These are phyloP conservation scores for Pyrenochaeta sp. DNA, from an alignment of 2,329 filamentous ascomycete species.

Conservation along the genomic window DNA sequence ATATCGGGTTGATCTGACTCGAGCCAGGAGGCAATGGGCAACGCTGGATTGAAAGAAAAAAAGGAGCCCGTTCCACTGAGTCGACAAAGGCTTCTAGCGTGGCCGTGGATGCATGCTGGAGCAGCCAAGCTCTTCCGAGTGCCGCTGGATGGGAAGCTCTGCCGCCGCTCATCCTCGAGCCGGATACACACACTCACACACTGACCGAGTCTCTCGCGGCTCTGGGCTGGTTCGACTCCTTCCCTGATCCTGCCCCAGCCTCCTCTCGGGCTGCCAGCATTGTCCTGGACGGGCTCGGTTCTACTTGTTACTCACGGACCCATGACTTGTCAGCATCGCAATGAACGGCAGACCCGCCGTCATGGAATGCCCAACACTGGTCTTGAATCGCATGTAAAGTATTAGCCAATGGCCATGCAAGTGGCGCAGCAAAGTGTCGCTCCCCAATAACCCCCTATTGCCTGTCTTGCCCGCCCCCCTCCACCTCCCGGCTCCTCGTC, in stretches of 20 bases:
- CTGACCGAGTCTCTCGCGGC: neutral
- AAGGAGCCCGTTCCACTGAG: slow-evolving; percentile 12
- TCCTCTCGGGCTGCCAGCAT: slow-evolving; percentile 1
- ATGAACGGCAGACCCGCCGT: slow-evolving; percentile 29
- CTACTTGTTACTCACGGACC: slow-evolving; percentile 13
- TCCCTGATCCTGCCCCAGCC: slow-evolving; percentile 17
- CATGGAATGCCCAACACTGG: slow-evolving; percentile 12
- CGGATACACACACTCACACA: too few species aligned
- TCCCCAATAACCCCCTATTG: slow-evolving; percentile 33
- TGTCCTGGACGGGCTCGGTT: slow-evolving; percentile 10
- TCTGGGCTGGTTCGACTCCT: slow-evolving; percentile 3
- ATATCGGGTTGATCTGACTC: slow-evolving; percentile 24
- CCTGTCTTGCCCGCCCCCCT: slow-evolving; percentile 14
- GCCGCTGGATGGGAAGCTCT: slow-evolving; percentile 10
- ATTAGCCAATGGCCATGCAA: slow-evolving; percentile 19
- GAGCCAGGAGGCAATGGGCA: slow-evolving; percentile 4
- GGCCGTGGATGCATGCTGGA: slow-evolving; percentile 19
- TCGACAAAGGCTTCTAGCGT: slow-evolving; percentile 31
- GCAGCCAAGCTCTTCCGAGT: slow-evolving; percentile 3
- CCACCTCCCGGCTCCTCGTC: slow-evolving; percentile 17
- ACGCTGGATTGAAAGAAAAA: slow-evolving; percentile 10
- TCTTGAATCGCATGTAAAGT: slow-evolving; percentile 22
- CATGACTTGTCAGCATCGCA: slow-evolving; percentile 19
- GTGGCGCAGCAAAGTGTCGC: slow-evolving; percentile 20
- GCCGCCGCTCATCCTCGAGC: slow-evolving; percentile 1